Evolutionary conservation across 1,284 basidiomycete species (phyloP).

Genomic region (Ustilago nuda): DNA sequence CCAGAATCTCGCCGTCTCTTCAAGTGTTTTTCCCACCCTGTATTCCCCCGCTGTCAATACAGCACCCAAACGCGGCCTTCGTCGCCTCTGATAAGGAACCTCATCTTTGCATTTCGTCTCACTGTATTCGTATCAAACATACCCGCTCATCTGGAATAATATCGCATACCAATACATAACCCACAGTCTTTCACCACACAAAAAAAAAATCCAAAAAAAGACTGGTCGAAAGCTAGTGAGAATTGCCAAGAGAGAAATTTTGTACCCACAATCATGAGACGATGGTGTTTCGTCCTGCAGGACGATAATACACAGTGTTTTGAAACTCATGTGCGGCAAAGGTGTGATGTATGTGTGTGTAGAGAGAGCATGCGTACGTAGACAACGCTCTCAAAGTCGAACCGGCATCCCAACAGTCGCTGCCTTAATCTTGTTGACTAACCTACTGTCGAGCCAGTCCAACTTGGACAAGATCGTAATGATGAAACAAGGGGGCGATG

Average conservation of each 20-base stretch:
- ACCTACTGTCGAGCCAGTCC: conserved; percentile 3
- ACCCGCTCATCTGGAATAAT: background rate
- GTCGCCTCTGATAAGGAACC: conserved; percentile 19
- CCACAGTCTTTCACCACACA: background rate
- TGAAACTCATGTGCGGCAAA: conserved; percentile 4
- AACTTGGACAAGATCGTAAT: conserved; percentile 9
- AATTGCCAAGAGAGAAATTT: conserved; percentile 39
- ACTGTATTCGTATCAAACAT: conserved; percentile 7
- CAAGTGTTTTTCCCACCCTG: no score
- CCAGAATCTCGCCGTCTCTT: no score
- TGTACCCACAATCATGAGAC: conserved; percentile 11
- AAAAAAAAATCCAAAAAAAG: background rate
- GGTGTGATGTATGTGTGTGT: conserved; percentile 5
- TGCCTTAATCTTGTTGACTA: conserved; percentile 3
- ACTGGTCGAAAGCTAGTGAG: conserved; percentile 33
- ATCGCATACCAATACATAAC: background rate
- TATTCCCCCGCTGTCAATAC: background rate
- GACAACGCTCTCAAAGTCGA: background rate
- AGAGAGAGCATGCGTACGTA: background rate
- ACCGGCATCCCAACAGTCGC: background rate
- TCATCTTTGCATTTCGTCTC: background rate
- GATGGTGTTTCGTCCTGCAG: background rate
- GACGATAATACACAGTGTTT: conserved; percentile 10
- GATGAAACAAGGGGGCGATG: conserved; percentile 17
- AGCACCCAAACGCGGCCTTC: conserved; percentile 45